Base-by-base conservation (phyloP, 169 alveolate genomes). In the Plasmodium berghei region DNA sequence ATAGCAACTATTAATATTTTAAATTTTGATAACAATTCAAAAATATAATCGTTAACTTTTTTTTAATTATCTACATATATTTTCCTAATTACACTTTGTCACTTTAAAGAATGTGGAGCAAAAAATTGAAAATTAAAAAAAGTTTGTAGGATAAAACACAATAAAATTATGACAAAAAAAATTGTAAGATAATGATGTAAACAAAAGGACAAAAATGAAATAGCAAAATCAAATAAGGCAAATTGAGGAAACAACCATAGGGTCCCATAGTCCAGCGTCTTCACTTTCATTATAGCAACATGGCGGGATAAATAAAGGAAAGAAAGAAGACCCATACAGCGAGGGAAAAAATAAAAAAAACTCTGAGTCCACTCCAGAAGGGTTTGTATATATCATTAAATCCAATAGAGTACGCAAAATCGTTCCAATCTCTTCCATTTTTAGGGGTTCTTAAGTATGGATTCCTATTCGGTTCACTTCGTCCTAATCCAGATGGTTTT, bases 381-480 rank as follows among this genome's bases (percentile, higher is more conserved):
- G 96, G 95, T 48, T 91, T 64, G 70, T 91, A 93, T 52, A 92
- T 94, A 28, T 85, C 90, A 54, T 92, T 93, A 67, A 93, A 92
- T 9, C 95, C 94, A 9, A 92, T 87, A 20, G 96, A 89, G 24
- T 87, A 92, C 14, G 95, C 87, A 86, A 96, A 93, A 73, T 97
- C 98, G 18, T 96, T 96, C 99, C 99, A 97, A 42, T 95, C 96
- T 55, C 99, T 88, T 24, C 99, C 99, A 46, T 89, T 95, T 10
- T 89, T 94, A 24, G 99, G 99, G 6, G 97, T 94, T 14, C 94
- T 91, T 62, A 97, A 87, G 46, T 95, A 94, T 9, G 99, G 99
- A 59, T 96, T 94, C 69, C 97, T 89, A 87, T 97, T 97, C 18
- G 99, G 99, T 26, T 94, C 94, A 24, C 94, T 95, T 45, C 99